phyloP scores from a whole-genome alignment of 1,139 yeast genomes.

The Hemisphaericaspora xylanilytica region DNA sequence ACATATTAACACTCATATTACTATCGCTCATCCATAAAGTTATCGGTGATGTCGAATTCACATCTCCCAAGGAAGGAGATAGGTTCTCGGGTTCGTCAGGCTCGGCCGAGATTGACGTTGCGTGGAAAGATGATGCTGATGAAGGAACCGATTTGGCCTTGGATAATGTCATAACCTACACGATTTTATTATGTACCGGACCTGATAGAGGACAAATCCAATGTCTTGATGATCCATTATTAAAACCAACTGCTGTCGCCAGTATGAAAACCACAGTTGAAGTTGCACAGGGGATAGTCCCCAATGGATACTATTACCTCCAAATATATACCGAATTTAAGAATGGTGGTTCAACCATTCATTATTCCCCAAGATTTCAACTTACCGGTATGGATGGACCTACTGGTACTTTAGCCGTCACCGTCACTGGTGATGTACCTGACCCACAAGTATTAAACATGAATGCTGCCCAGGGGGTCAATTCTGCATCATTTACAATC shows the following conservation, averaged over 20 bases:
- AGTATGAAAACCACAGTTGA: slow-evolving; percentile 36
- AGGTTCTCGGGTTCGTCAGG: slow-evolving; percentile 51
- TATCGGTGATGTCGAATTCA: slow-evolving; percentile 56
- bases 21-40: slow-evolving; percentile 6
- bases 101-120: slow-evolving; percentile 43
- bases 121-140: slow-evolving; percentile 62
- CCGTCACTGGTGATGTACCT: slow-evolving; percentile 32
- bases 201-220: slow-evolving; percentile 36
- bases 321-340: slow-evolving; percentile 53
- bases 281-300: slow-evolving; percentile 44
- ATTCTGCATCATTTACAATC: slow-evolving; percentile 39
- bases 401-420: slow-evolving; percentile 25
- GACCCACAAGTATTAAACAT: slow-evolving; percentile 29
- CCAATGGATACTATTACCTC: slow-evolving; percentile 65
- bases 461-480: slow-evolving; percentile 24
- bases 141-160: slow-evolving; percentile 41
- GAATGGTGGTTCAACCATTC: slow-evolving; percentile 57
- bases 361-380: slow-evolving; percentile 66
- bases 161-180: slow-evolving; percentile 40
- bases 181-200: slow-evolving; percentile 70
- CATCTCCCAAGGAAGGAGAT: slow-evolving; percentile 50
- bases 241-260: slow-evolving; percentile 19
- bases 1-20: slow-evolving; percentile 4
- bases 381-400: slow-evolving; percentile 73
- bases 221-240: slow-evolving; percentile 34